Evolutionary conservation across 768 basidiomycete genomes (phyloP).

Genomic region (Tephrocybe sp.): DNA sequence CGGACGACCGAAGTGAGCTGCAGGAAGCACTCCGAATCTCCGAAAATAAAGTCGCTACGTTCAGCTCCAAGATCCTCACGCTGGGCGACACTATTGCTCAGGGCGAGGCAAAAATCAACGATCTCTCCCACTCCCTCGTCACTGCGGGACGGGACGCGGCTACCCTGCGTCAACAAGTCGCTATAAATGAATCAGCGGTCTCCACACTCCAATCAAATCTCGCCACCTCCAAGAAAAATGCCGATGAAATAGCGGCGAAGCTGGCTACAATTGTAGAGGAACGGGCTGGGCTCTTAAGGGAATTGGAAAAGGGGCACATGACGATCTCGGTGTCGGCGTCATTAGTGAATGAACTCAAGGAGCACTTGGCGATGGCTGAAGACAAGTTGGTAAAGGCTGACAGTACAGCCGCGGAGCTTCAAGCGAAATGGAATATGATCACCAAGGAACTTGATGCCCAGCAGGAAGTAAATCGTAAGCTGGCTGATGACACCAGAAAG

Average conservation of each 20-base stretch:
- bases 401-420: slow-evolving; percentile 7
- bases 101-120: not conserved
- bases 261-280: slow-evolving; percentile 14
- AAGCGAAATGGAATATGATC: slow-evolving; percentile 6
- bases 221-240: slow-evolving; percentile 12
- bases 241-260: slow-evolving; percentile 11
- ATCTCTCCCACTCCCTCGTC: slow-evolving; percentile 4
- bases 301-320: slow-evolving; percentile 12
- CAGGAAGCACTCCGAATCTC: slow-evolving; percentile 4
- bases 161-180: not conserved
- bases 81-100: slow-evolving; percentile 2
- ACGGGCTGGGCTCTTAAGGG: slow-evolving; percentile 6
- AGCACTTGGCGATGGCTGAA: slow-evolving; percentile 5
- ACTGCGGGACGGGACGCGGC: not conserved
- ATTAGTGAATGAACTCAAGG: slow-evolving; percentile 7
- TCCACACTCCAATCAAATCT: slow-evolving; percentile 8
- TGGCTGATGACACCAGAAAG: slow-evolving; percentile 4
- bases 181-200: not conserved
- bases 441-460: slow-evolving; percentile 10
- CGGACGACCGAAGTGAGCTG: slow-evolving; percentile 7
- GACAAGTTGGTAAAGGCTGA: slow-evolving; percentile 6
- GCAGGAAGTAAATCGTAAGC: slow-evolving; percentile 10
- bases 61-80: slow-evolving; percentile 5
- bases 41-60: slow-evolving; percentile 1
- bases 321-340: slow-evolving; percentile 6